Evolutionary conservation across 768 basidiomycete species (phyloP).

Genomic region (Megacollybia marginata): DNA sequence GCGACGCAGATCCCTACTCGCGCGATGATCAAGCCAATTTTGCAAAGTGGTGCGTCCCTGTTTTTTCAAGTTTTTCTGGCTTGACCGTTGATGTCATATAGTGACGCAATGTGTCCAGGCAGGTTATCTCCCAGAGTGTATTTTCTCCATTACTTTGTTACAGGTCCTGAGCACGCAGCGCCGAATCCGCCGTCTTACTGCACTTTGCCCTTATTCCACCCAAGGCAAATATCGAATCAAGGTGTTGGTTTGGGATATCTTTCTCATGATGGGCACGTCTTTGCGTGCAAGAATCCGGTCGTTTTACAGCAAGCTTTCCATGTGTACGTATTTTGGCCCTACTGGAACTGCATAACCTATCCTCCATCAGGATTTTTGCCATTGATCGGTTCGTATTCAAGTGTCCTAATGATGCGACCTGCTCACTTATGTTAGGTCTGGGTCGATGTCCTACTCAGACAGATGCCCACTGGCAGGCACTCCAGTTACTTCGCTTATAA

Average conservation of each 20-base stretch:
- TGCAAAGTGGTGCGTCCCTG: constrained; percentile 37
- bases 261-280: constrained; percentile 51
- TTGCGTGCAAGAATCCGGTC: constrained; percentile 45
- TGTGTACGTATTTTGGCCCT: constrained; percentile 34
- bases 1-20: constrained; percentile 44
- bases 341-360: not conserved
- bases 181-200: constrained; percentile 47
- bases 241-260: constrained; percentile 34
- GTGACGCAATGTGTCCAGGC: constrained; percentile 49
- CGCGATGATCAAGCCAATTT: constrained; percentile 50
- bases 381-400: constrained; percentile 32
- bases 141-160: not conserved
- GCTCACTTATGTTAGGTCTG: constrained; percentile 28
- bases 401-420: no score
- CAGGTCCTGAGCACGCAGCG: constrained; percentile 44
- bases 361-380: constrained; percentile 35
- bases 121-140: not conserved
- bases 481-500: constrained; percentile 32
- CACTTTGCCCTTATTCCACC: constrained; percentile 46
- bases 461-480: constrained; percentile 35
- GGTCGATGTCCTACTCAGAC: constrained; percentile 40
- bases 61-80: not conserved
- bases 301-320: constrained; percentile 49
- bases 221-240: constrained; percentile 19
- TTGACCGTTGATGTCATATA: constrained; percentile 8